Percentiles rank a stretch among this genome's conserved stretches.
Evolutionary conservation across 208 protist genomes (phyloP).

Genomic region (Leishmania major): DNA sequence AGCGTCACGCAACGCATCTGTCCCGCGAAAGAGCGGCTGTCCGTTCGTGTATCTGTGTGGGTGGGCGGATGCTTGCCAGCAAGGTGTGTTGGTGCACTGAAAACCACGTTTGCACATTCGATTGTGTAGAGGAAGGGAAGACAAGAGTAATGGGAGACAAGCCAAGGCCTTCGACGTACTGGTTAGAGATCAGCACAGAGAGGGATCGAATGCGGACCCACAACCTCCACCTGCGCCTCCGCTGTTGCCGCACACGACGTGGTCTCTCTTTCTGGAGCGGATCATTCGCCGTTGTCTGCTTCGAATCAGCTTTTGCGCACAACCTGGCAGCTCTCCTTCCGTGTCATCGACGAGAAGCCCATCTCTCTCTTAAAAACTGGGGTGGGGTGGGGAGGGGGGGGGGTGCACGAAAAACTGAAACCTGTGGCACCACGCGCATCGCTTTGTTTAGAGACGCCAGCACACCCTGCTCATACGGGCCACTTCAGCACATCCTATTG

Average conservation of each 20-base stretch:
- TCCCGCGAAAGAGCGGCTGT: not conserved
- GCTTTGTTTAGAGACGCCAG: not conserved
- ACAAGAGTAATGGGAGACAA: not conserved
- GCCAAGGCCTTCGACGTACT: not conserved
- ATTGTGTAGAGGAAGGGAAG: not conserved
- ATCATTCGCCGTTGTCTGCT: not conserved
- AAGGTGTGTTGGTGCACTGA: not conserved
- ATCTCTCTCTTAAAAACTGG: not conserved
- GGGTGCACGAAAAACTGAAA: too few species aligned
- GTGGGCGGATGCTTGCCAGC: not conserved
- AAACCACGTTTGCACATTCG: not conserved
- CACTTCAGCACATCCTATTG: not conserved
- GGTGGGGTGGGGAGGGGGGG: too few species aligned
- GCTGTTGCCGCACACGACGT: not conserved
- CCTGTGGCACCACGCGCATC: not conserved
- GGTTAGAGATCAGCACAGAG: not conserved
- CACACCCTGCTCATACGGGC: not conserved
- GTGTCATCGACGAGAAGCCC: not conserved
- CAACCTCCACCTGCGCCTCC: not conserved
- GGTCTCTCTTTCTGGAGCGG: not conserved
- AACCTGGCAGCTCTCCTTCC: not conserved
- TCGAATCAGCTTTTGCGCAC: not conserved
- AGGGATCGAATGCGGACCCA: not conserved
- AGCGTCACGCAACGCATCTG: constrained; percentile 10
- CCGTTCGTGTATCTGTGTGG: not conserved